Base-by-base conservation (phyloP, 2,329 filamentous ascomycete species). In the Phaeophleospora eucalypticola region DNA sequence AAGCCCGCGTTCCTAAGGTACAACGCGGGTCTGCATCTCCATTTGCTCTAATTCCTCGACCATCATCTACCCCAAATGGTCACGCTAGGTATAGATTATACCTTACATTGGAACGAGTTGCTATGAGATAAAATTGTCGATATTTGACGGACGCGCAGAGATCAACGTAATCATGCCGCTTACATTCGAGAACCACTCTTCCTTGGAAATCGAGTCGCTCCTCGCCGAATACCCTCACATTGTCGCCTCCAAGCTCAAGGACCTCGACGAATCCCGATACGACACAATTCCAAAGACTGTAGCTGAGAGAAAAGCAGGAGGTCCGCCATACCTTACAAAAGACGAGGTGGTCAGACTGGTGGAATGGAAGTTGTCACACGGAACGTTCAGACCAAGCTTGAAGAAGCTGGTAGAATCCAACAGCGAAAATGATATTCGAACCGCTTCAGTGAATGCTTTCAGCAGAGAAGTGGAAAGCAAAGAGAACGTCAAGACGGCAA, bases 291-390 rank as follows among this genome's bases (percentile, higher is more conserved):
- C 77, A 1, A 58, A 65, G 1, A 52, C 58, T 1, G 80, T 85
- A 51, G 56, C 65, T 4, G 57, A 68, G 14, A 38, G 34, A 17
- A 64, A 63, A 2, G 60, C 62, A 42, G 57, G 59, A 6, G 57
- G 62, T 21, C 55, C 54, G 4, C 56, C 64, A 3, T 53, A 64
- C 9, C 78, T 87, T 68, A 68, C 63, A 2, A 75, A 81, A 38
- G 70, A 75, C 1, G 78, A 87, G 58, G 70, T 87, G 27, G 75
- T 79, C 57, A 70, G 59, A 16, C 71, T 88, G 3, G 77, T 87
- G 8, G 76, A 84, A 38, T 88, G 84, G 84, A 88, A 88, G 64
- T 70, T 88, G 80, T 70, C 71, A 56, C 74, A 77, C 52, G 76
- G 75, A 53, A 76, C 71, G 16, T 77, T 72, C 52, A 71, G 76